Conservation (phyloP, 1,284 basidiomycete genomes). For the Pseudomicrostroma phylloplanum region DNA sequence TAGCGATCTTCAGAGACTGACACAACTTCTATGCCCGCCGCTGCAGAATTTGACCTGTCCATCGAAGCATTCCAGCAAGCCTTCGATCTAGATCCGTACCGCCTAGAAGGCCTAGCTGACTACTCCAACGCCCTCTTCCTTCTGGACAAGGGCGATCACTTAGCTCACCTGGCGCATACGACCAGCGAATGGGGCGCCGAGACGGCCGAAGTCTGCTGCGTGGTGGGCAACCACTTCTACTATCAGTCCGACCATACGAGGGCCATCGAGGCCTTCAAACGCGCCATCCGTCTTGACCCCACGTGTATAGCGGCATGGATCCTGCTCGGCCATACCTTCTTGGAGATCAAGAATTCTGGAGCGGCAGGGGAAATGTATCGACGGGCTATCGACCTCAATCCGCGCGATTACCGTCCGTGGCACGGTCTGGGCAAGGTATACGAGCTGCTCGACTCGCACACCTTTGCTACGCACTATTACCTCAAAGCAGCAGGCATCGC, state of each 20-base stretch:
- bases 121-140: constrained; percentile 97
- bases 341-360: constrained; percentile 98
- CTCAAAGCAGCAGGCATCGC: constrained; percentile 82
- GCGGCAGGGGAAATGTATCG: constrained; percentile 97
- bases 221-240: constrained; percentile 95
- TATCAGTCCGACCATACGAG: constrained; percentile 87
- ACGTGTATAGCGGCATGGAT: constrained; percentile 97
- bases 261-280: constrained; percentile 87
- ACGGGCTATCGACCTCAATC: constrained; percentile 87
- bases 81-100: constrained; percentile 67
- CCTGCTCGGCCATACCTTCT: constrained; percentile 97
- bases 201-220: constrained; percentile 68
- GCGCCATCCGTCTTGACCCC: constrained; percentile 86
- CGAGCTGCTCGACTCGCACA: constrained; percentile 89
- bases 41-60: constrained; percentile 32
- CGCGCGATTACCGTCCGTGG: constrained; percentile 87
- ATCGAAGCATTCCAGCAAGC: constrained; percentile 42
- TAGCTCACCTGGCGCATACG: constrained; percentile 79
- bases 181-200: constrained; percentile 39
- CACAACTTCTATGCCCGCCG: too few species aligned
- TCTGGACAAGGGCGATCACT: constrained; percentile 75
- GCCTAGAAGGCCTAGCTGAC: constrained; percentile 91
- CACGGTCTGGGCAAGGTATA: constrained; percentile 97
- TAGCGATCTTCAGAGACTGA: neutral
- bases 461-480: constrained; percentile 93